A percentile compares a stretch with the other conserved stretches of the same genome.
These are phyloP conservation scores for Macrolepiota albuminosa DNA, from an alignment of 768 basidiomycete species.

Conservation along the genomic window DNA sequence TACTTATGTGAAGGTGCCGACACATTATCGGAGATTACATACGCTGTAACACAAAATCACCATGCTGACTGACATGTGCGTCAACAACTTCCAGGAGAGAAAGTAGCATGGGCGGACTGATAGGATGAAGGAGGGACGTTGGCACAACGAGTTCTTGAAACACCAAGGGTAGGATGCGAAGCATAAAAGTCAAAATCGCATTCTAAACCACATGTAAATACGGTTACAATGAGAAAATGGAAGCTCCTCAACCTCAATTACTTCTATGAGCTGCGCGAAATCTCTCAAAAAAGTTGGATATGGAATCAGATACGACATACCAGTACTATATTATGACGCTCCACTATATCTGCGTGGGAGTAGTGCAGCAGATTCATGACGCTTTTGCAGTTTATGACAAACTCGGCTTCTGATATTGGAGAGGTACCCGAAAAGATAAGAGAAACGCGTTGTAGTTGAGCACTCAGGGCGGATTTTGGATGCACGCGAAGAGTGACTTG, in stretches of 20 bases:
- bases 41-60: constrained; percentile 16
- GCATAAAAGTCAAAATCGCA: constrained; percentile 15
- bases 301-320: constrained; percentile 4
- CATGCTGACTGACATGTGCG: constrained; percentile 7
- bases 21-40: neutral
- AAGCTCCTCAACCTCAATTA: constrained; percentile 10
- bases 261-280: constrained; percentile 14
- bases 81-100: constrained; percentile 14
- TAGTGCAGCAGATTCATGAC: constrained; percentile 12
- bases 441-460: constrained; percentile 12
- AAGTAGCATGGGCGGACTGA: constrained; percentile 13
- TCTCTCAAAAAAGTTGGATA: neutral
- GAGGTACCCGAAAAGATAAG: constrained; percentile 6
- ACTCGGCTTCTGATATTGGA: constrained; percentile 16
- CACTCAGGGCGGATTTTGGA: neutral
- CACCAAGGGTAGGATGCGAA: constrained; percentile 16
- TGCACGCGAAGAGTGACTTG: neutral
- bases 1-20: neutral
- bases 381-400: constrained; percentile 15
- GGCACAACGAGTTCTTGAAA: constrained; percentile 9
- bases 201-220: constrained; percentile 1
- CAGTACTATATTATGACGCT: constrained; percentile 1
- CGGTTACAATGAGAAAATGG: neutral
- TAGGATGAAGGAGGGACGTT: constrained; percentile 10
- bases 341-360: constrained; percentile 2